Evolutionary conservation across 2,329 filamentous ascomycete species (phyloP), one percentile per base, ranked within the genome.

Genomic region (Alternaria sp.): DNA sequence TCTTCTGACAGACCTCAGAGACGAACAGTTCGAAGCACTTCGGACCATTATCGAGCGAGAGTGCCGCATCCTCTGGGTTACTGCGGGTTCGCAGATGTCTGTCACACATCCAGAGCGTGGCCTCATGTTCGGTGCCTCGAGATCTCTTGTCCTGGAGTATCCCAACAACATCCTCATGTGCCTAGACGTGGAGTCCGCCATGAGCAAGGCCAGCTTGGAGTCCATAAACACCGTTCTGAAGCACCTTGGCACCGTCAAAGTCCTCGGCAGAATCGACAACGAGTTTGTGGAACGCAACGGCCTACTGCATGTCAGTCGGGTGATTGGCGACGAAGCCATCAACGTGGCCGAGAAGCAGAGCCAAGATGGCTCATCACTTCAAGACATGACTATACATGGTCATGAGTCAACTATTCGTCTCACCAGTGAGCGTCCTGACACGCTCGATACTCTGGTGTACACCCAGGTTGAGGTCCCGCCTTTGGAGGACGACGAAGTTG

Each of bases 401-500:
- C 31, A 44, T 31, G 37, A 56, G 3, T 31, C 39, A 4, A 54
- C 50, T 14, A 52, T 60, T 26, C 45, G 45, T 23, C 28, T 60
- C 44, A 49, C 50, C 14, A 46, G 51, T 24, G 63, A 62, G 46
- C 55, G 61, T 3, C 9, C 58, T 21, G 62, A 57, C 4, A 63
- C 55, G 9, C 40, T 65, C 3, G 56, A 67, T 36, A 51, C 51
- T n/a, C 24, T 66, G 11, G 37, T 39, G 8, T 66, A 51, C 39
- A 34, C 41, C 7, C 60, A 60, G 33, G 44, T 59, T 14, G 34
- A 44, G 4, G 48, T 48, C n/a, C 21, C 44, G 3, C 61, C 56
- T 4, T n/a, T 66, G 10, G 31, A 33, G 3, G 37, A 57, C 10
- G 52, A 71, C 28, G 52, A 69, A 4, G 63, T 76, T 14, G 75